Evolutionary conservation across 1,139 yeast genomes (phyloP).

Genomic region (Debaryomyces subglobosus): DNA sequence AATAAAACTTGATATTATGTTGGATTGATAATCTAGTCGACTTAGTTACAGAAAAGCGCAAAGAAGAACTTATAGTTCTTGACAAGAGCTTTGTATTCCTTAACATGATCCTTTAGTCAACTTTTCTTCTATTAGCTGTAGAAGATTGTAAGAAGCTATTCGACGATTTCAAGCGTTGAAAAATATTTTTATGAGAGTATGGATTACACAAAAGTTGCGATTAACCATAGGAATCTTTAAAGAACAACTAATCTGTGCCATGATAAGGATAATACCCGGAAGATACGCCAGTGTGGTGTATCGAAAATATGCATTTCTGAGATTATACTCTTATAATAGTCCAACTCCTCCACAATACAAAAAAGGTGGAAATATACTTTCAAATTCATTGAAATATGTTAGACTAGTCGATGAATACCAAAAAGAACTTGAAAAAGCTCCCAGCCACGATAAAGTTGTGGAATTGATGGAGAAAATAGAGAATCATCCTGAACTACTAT

Average conservation of each 20-base stretch:
- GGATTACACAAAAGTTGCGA: slow-evolving; percentile 6
- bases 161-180: slow-evolving; percentile 4
- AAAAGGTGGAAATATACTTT: slow-evolving; percentile 14
- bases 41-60: slow-evolving; percentile 2
- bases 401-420: slow-evolving; percentile 33
- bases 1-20: slow-evolving; percentile 17
- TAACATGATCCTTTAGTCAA: slow-evolving; percentile 8
- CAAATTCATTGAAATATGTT: slow-evolving; percentile 27
- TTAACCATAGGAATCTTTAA: not conserved
- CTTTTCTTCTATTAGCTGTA: not conserved
- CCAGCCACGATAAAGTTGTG: slow-evolving; percentile 24
- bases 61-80: slow-evolving; percentile 7
- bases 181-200: slow-evolving; percentile 6
- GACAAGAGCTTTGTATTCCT: slow-evolving; percentile 10
- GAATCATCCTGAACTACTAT: slow-evolving; percentile 34
- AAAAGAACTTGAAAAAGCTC: slow-evolving; percentile 21
- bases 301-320: not conserved
- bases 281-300: not conserved
- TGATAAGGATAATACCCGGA: slow-evolving; percentile 4
- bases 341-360: slow-evolving; percentile 13
- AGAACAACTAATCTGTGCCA: not conserved
- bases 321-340: slow-evolving; percentile 1
- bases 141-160: not conserved
- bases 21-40: not conserved
- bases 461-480: slow-evolving; percentile 30